Evolutionary conservation across 2,329 filamentous ascomycete genomes (phyloP).

Genomic region (Alternaria consortialis): DNA sequence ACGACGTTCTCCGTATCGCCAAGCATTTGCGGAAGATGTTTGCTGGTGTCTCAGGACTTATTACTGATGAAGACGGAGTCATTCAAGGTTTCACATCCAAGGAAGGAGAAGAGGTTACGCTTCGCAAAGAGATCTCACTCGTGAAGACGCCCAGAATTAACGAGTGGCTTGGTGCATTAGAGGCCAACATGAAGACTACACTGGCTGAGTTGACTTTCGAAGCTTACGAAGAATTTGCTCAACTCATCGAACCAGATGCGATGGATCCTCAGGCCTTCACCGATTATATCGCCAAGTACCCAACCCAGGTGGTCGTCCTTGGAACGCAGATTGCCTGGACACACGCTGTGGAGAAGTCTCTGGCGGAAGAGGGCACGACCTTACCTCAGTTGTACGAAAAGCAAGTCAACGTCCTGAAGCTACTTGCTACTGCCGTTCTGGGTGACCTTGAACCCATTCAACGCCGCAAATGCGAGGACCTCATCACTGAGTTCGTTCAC

Average conservation of each 20-base stretch:
- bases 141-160: slow-evolving; percentile 97
- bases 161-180: slow-evolving; percentile 94
- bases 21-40: slow-evolving; percentile 99
- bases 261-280: slow-evolving; percentile 77
- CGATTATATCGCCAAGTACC: slow-evolving; percentile 83
- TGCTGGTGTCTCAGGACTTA: slow-evolving; percentile 87
- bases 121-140: slow-evolving; percentile 92
- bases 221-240: slow-evolving; percentile 81
- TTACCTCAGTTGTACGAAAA: slow-evolving; percentile 78
- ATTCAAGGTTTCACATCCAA: slow-evolving; percentile 95
- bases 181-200: slow-evolving; percentile 92
- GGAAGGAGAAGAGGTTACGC: slow-evolving; percentile 85
- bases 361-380: slow-evolving; percentile 74
- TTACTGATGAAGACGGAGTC: slow-evolving; percentile 88
- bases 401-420: slow-evolving; percentile 82
- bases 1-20: slow-evolving; percentile 92
- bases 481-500: slow-evolving; percentile 98
- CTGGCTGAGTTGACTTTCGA: slow-evolving; percentile 90
- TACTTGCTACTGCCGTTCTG: slow-evolving; percentile 88
- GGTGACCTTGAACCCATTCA: slow-evolving; percentile 86
- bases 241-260: slow-evolving; percentile 75
- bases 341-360: slow-evolving; percentile 79
- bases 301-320: slow-evolving; percentile 94
- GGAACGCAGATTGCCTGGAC: slow-evolving; percentile 96
- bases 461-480: slow-evolving; percentile 96